Evolutionary conservation across 2,329 filamentous ascomycete genomes (phyloP).

Genomic region (Cytospora mali): DNA sequence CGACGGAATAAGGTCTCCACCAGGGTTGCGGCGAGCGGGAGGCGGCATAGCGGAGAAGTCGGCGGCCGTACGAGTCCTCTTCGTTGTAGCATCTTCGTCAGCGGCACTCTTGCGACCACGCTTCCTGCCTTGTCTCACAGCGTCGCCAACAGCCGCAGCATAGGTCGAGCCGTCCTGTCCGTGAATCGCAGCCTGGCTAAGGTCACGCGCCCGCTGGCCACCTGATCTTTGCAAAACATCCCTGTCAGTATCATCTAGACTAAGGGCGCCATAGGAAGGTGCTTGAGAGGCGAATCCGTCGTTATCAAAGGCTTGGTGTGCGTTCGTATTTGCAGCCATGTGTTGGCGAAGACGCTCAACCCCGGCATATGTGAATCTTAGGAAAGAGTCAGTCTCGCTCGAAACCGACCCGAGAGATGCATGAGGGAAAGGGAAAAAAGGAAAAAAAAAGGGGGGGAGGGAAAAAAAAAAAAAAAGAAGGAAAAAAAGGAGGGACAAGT

Average conservation of each 20-base stretch:
- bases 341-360: conserved; percentile 17
- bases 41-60: conserved; percentile 23
- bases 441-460: background rate
- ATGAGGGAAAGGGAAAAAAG: background rate
- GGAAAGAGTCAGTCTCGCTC: conserved; percentile 18
- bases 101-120: conserved; percentile 22
- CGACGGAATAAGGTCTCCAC: conserved; percentile 5
- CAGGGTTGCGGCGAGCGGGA: conserved; percentile 10
- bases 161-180: conserved; percentile 19
- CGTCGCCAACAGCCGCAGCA: conserved; percentile 7
- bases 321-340: background rate
- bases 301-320: background rate
- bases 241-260: conserved; percentile 13
- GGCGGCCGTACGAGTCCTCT: conserved; percentile 21
- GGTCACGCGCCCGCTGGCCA: conserved; percentile 4
- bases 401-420: background rate
- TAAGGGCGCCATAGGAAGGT: background rate
- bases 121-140: conserved; percentile 17
- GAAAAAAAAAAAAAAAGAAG: no score
- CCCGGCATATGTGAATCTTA: conserved; percentile 8
- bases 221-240: conserved; percentile 13
- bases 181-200: conserved; percentile 16
- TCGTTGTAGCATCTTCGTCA: conserved; percentile 13
- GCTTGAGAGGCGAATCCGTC: background rate
- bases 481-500: no score